Evolutionary conservation across 2,329 filamentous ascomycete species (phyloP).

Genomic region (Cyclaneusma minus): DNA sequence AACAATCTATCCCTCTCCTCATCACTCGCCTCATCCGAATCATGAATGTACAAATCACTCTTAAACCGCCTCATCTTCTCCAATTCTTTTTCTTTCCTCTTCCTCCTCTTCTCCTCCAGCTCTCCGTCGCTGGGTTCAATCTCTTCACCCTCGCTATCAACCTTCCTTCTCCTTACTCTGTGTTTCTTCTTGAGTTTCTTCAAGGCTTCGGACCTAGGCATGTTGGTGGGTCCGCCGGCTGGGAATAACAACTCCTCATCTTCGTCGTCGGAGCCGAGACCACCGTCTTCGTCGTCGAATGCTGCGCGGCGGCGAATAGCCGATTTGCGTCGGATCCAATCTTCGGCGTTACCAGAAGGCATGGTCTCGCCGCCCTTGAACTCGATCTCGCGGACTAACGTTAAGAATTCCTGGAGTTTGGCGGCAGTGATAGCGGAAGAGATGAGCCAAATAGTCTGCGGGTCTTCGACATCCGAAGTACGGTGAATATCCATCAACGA

Average conservation of each 20-base stretch:
- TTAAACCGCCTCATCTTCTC: slow-evolving; percentile 72
- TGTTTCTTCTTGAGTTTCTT: slow-evolving; percentile 42
- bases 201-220: slow-evolving; percentile 35
- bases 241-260: slow-evolving; percentile 48
- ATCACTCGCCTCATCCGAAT: slow-evolving; percentile 82
- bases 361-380: slow-evolving; percentile 48
- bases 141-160: slow-evolving; percentile 24
- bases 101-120: slow-evolving; percentile 46
- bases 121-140: slow-evolving; percentile 40
- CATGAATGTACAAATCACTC: slow-evolving; percentile 65
- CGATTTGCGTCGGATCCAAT: slow-evolving; percentile 60
- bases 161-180: slow-evolving; percentile 18
- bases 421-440: slow-evolving; percentile 48
- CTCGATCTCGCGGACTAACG: slow-evolving; percentile 62
- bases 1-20: slow-evolving; percentile 59
- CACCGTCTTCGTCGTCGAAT: slow-evolving; percentile 57
- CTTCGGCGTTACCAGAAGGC: slow-evolving; percentile 56
- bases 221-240: slow-evolving; percentile 45
- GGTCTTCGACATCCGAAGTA: slow-evolving; percentile 41
- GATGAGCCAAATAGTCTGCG: slow-evolving; percentile 65
- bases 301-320: slow-evolving; percentile 36
- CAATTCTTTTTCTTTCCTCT: slow-evolving; percentile 50
- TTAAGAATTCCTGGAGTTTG: slow-evolving; percentile 51
- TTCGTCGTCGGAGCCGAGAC: slow-evolving; percentile 34
- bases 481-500: slow-evolving; percentile 56